phyloP scores from a whole-genome alignment of 768 basidiomycete species.

The Gloeostereum incarnatum region DNA sequence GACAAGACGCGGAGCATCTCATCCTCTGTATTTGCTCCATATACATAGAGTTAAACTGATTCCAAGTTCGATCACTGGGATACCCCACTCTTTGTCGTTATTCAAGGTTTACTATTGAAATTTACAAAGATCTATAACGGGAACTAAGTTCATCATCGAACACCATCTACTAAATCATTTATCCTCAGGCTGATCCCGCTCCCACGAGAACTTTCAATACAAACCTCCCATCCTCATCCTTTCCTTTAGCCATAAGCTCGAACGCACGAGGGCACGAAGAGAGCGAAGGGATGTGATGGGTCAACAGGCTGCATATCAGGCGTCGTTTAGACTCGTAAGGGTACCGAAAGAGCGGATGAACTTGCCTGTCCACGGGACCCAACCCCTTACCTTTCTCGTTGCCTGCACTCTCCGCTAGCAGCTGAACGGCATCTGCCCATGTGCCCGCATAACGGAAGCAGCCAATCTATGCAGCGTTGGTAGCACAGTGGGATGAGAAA shows the following conservation, averaged over 20 bases:
- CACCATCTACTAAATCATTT: too few relatives aligned
- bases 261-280: constrained; percentile 71
- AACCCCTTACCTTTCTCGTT: constrained; percentile 4
- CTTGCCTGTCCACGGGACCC: background rate
- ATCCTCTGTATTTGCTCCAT: too few relatives aligned
- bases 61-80: too few relatives aligned
- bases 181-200: too few relatives aligned
- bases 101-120: too few relatives aligned
- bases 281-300: constrained; percentile 63
- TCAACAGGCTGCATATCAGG: constrained; percentile 47
- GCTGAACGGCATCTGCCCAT: constrained; percentile 75
- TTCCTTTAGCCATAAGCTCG: constrained; percentile 67
- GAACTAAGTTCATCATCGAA: too few relatives aligned
- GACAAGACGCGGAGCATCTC: too few relatives aligned
- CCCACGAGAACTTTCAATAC: constrained; percentile 89
- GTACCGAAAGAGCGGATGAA: constrained; percentile 40
- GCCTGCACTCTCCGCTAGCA: constrained; percentile 32
- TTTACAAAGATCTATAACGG: too few relatives aligned
- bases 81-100: too few relatives aligned
- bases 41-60: too few relatives aligned
- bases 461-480: too few relatives aligned
- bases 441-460: constrained; percentile 90
- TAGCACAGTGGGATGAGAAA: too few relatives aligned
- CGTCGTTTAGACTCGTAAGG: constrained; percentile 43
- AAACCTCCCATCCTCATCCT: constrained; percentile 70